Evolutionary conservation across 2,329 filamentous ascomycete genomes (phyloP).

Genomic region (Fusarium algeriense): DNA sequence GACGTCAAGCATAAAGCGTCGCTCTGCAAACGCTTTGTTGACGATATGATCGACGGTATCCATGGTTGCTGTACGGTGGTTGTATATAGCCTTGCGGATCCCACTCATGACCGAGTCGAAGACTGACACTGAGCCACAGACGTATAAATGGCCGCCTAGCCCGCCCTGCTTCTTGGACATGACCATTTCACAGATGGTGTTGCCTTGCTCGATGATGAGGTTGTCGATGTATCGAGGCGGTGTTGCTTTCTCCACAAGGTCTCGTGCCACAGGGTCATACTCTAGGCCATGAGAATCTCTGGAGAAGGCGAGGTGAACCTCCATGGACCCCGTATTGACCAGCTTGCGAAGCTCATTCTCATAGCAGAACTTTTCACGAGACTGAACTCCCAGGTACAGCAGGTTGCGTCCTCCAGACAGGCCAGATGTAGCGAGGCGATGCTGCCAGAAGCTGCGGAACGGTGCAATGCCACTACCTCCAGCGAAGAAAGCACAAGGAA

Average conservation of each 20-base stretch:
- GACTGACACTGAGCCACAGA: conserved; percentile 48
- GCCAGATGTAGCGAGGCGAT: conserved; percentile 51
- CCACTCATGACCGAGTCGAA: conserved; percentile 67
- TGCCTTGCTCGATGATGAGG: conserved; percentile 64
- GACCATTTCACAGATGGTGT: conserved; percentile 64
- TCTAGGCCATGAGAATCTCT: conserved; percentile 61
- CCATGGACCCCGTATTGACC: conserved; percentile 61
- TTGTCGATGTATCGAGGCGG: conserved; percentile 65
- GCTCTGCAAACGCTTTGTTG: conserved; percentile 66
- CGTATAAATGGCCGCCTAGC: conserved; percentile 54
- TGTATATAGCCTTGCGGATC: conserved; percentile 67
- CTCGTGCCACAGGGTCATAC: conserved; percentile 56
- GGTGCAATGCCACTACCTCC: conserved; percentile 67
- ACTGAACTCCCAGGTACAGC: conserved; percentile 65
- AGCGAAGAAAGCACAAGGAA: conserved; percentile 65
- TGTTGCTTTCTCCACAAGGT: conserved; percentile 63
- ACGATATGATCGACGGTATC: conserved; percentile 63
- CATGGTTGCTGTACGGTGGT: conserved; percentile 64
- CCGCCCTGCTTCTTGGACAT: conserved; percentile 69
- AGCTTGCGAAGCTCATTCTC: conserved; percentile 37
- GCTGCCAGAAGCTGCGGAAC: conserved; percentile 67
- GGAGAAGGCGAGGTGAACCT: conserved; percentile 66
- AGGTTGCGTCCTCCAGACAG: conserved; percentile 59
- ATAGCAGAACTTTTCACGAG: conserved; percentile 58
- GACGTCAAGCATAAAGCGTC: conserved; percentile 68